These are phyloP conservation scores for Blastobotrys peoriensis DNA, from an alignment of 805 yeast genomes.

Conservation along the genomic window DNA sequence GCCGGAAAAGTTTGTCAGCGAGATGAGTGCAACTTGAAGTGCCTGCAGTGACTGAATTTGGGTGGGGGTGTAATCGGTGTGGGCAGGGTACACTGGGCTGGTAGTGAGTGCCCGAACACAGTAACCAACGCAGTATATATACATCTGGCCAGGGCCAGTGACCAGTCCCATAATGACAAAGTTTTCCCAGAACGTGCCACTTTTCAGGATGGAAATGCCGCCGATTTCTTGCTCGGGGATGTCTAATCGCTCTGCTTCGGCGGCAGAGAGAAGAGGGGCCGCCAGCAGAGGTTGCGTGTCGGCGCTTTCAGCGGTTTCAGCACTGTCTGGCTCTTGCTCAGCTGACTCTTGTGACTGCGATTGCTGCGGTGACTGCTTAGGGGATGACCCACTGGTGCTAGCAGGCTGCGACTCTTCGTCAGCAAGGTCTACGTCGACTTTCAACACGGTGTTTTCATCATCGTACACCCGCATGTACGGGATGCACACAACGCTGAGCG, in stretches of 20 bases:
- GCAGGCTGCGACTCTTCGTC: neutral
- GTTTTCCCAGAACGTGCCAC: conserved; percentile 44
- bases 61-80: conserved; percentile 12
- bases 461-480: conserved; percentile 17
- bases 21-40: conserved; percentile 61
- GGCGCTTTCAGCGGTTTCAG: neutral
- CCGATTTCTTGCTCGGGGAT: conserved; percentile 1
- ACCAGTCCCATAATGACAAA: conserved; percentile 45
- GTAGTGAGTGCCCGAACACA: conserved; percentile 48
- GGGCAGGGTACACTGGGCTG: conserved; percentile 5
- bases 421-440: neutral
- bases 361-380: neutral
- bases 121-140: conserved; percentile 67
- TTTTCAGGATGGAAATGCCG: conserved; percentile 1
- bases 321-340: neutral
- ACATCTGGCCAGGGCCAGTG: conserved; percentile 66
- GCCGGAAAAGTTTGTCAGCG: conserved; percentile 61
- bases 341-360: too few species aligned
- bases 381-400: neutral
- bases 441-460: conserved; percentile 1
- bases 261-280: neutral
- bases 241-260: neutral
- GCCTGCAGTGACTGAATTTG: conserved; percentile 51
- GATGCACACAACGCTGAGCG: conserved; percentile 10
- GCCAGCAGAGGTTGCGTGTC: neutral